These are phyloP conservation scores for Lentinula boryana DNA, from an alignment of 768 basidiomycete genomes.

Conservation along the genomic window DNA sequence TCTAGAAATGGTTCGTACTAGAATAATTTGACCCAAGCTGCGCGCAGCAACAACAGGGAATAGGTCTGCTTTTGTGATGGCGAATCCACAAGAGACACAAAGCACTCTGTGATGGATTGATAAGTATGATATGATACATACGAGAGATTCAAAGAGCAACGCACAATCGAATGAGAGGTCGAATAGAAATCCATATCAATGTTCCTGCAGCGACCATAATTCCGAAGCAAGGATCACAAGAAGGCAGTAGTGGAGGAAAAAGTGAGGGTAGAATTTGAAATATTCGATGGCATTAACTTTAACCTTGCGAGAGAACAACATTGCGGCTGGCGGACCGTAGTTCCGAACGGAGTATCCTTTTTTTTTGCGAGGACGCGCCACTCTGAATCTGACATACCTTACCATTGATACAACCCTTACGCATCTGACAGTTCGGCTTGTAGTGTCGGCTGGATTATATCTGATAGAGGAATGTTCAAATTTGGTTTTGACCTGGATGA, in stretches of 20 bases:
- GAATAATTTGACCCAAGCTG: conserved; percentile 41
- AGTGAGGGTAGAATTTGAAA: not conserved
- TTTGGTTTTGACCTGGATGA: not conserved
- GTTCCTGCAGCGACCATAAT: conserved; percentile 22
- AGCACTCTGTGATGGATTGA: conserved; percentile 26
- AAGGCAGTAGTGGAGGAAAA: not conserved
- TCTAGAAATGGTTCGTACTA: conserved; percentile 29
- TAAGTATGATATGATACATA: not conserved
- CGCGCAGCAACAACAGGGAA: conserved; percentile 37
- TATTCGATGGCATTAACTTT: not conserved
- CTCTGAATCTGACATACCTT: too few species aligned
- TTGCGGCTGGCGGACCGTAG: too few species aligned
- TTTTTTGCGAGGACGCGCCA: too few species aligned
- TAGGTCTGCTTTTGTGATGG: conserved; percentile 36
- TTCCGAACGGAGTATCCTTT: too few species aligned
- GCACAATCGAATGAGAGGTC: conserved; percentile 40
- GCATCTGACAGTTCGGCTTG: too few species aligned
- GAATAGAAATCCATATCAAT: conserved; percentile 41
- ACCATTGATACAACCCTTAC: too few species aligned
- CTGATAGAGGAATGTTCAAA: not conserved
- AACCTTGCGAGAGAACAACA: not conserved
- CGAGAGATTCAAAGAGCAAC: conserved; percentile 8
- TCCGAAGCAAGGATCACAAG: not conserved
- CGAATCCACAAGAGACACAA: conserved; percentile 35
- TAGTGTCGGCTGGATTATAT: too few species aligned